Base-by-base conservation (phyloP, 495 filamentous ascomycete genomes). In the Hypomontagnella submonticulosa region DNA sequence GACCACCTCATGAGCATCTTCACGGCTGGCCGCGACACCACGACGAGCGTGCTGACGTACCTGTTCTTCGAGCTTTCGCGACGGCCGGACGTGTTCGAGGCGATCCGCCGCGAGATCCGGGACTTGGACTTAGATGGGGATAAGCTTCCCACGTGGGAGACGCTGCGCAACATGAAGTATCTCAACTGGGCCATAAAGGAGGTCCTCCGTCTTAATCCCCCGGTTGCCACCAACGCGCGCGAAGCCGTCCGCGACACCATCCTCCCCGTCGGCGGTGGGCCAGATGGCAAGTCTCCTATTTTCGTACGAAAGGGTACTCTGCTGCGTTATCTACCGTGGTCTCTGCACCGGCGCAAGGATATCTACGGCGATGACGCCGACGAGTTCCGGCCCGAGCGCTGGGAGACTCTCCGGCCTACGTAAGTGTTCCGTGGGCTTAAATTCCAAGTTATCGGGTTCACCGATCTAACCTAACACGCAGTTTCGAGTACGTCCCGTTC, bases 401-500 rank as follows among this genome's bases (percentile, higher is more conserved):
- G 83, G 82, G 40, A 73, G n/a, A 44, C 46, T 0, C 41, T 71
- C 18, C 57, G 72, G 71, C 36, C 64, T 18, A 49, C 55, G 64
- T 63, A 64, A 37, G 64, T 57, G 12, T 47, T 13, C 43, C 13
- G 11, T 36, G 4, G 5, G 18, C 34, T 12, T 15, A 37, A 5
- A 44, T 13, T 18, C 16, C 12, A 23, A 36, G 11, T 18, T 36
- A 10, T 53, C 2, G 5, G 44, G 9, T 20, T 53, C 38, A 37
- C 16, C 40, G 10, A 30, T 13, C 12, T 8, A 18, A 16, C 48
- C 64, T 72, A 13, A 66, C 56, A 38, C n/a, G n/a, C 23, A 82
- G 80, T 4, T 88, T 81, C 84, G 81, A 85, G 44, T 90, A 85
- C 67, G 59, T 89, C 33, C 87, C 88, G 0, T 90, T 90, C 63